A percentile compares a stretch with the other conserved stretches of the same genome.
These are phyloP conservation scores for Passiflora organensis DNA, from an alignment of 345 rosid genomes.

Conservation along the genomic window DNA sequence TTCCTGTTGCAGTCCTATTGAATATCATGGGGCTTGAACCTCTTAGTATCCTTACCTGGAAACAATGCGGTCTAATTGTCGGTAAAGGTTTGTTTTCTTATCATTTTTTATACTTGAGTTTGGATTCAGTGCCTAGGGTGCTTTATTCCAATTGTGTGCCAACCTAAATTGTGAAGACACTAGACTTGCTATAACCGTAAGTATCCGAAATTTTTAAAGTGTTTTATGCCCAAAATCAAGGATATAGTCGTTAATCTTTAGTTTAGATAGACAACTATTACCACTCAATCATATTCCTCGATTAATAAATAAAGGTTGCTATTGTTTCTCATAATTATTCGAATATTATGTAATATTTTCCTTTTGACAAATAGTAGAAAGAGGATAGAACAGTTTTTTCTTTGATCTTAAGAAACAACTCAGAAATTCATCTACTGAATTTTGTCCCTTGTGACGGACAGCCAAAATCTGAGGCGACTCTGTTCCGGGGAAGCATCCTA, in stretches of 20 bases:
- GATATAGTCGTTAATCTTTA: background rate
- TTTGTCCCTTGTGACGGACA: no score
- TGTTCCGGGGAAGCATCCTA: background rate
- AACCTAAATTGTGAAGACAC: background rate
- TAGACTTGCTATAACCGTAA: background rate
- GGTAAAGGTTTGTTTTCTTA: slow-evolving; percentile 63
- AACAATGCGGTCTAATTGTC: slow-evolving; percentile 67
- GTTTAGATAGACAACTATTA: no score
- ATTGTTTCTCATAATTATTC: background rate
- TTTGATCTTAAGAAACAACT: no score
- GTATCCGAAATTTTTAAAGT: no score
- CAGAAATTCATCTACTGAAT: no score
- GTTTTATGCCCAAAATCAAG: background rate
- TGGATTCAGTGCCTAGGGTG: background rate
- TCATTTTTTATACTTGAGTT: background rate
- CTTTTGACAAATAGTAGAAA: background rate
- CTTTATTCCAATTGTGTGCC: background rate
- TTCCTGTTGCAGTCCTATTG: slow-evolving; percentile 71
- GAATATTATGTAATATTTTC: background rate
- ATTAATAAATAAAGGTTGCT: background rate
- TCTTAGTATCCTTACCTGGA: slow-evolving; percentile 45
- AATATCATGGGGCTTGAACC: slow-evolving; percentile 66
- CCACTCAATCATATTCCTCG: no score
- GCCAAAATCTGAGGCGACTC: background rate
- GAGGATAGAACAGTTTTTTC: no score